Evolutionary conservation across 139 green algal genomes (phyloP).

Genomic region (Diplosphaera chodatii): DNA sequence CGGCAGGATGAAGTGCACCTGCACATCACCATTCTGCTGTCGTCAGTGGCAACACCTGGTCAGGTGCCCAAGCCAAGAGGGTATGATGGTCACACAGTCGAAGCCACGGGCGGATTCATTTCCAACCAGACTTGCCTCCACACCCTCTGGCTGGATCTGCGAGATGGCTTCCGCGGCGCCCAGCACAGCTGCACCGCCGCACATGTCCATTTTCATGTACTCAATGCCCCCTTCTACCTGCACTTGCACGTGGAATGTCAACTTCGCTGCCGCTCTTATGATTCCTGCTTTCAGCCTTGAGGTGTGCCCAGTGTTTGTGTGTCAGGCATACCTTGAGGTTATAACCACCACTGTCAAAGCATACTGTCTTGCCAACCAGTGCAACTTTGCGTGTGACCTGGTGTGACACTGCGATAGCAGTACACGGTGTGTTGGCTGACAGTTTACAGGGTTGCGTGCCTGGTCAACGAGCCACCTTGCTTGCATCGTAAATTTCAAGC

Average conservation of each 20-base stretch:
- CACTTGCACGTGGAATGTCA: no score
- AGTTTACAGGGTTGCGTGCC: no score
- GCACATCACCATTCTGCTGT: no score
- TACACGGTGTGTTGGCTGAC: no score
- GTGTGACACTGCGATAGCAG: conserved; percentile 1
- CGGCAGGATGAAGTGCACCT: conserved; percentile 93
- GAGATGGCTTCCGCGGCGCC: conserved; percentile 73
- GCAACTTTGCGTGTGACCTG: conserved; percentile 55
- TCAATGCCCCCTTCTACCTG: not conserved
- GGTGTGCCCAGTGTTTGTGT: not conserved
- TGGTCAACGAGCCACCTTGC: no score
- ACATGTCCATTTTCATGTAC: conserved; percentile 58
- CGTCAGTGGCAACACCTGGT: no score
- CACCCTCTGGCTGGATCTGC: conserved; percentile 52
- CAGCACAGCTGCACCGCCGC: conserved; percentile 67
- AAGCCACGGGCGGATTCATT: no score
- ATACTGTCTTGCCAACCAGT: conserved; percentile 82
- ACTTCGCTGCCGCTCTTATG: no score
- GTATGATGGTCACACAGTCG: no score
- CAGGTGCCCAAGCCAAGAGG: no score
- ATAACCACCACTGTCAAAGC: conserved; percentile 91
- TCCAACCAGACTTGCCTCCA: conserved; percentile 44
- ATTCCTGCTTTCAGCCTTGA: no score
- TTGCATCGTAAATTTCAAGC: no score
- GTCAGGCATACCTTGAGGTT: conserved; percentile 82